Conservation (phyloP, 2,329 filamentous ascomycete species). For the Drechslerella coelobrocha region DNA sequence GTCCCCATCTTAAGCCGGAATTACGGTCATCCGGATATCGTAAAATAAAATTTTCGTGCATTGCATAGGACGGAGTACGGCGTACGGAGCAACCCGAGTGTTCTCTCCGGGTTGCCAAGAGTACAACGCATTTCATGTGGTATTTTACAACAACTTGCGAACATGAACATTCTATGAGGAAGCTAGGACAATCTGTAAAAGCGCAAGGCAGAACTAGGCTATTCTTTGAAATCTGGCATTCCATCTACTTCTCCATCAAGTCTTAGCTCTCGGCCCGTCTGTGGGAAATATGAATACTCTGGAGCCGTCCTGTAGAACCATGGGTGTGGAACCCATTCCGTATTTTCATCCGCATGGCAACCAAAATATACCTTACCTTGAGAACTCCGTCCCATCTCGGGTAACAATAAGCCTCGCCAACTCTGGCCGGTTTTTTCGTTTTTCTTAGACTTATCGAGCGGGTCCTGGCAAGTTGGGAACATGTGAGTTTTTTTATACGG, state of each 20-base stretch:
- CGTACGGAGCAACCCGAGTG: too few species aligned
- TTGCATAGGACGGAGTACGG: too few species aligned
- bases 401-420: neutral
- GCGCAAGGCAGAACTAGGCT: too few species aligned
- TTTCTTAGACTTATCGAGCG: neutral
- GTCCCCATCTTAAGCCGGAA: too few species aligned
- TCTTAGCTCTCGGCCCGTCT: neutral
- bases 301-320: constrained; percentile 20
- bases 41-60: too few species aligned
- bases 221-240: neutral
- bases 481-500: constrained; percentile 5
- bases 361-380: constrained; percentile 20
- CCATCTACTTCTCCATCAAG: neutral
- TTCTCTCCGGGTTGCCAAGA: neutral
- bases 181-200: too few species aligned
- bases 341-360: constrained; percentile 4
- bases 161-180: too few species aligned
- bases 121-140: neutral
- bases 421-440: neutral
- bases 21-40: too few species aligned
- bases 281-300: constrained; percentile 12
- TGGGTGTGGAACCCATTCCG: constrained; percentile 10
- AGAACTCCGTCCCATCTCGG: neutral
- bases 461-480: constrained; percentile 11
- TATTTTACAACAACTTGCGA: neutral